Conservation (phyloP, 1,284 basidiomycete species). For the Golubevia sp. region DNA sequence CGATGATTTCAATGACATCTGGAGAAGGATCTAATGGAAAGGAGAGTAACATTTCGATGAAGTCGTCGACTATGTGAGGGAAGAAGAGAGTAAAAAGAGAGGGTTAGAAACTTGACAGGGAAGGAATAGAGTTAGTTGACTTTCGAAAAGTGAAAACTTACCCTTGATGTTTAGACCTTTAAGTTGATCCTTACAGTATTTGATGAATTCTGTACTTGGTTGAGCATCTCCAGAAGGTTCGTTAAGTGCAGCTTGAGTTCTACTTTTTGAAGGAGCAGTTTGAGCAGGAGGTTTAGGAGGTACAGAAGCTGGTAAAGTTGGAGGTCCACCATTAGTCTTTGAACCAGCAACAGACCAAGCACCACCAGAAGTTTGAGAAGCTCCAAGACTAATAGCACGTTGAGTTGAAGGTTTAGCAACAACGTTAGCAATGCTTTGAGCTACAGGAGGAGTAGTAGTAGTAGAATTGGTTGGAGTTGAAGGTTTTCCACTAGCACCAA, state of each 20-base stretch:
- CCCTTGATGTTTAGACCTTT: conserved; percentile 81
- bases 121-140: too few species aligned
- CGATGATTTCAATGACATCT: conserved; percentile 60
- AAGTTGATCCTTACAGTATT: conserved; percentile 85
- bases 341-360: conserved; percentile 17
- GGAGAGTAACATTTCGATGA: conserved; percentile 62
- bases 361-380: conserved; percentile 22
- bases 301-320: conserved; percentile 41
- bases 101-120: too few species aligned
- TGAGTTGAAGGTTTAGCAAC: conserved; percentile 21
- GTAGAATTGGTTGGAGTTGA: conserved; percentile 30
- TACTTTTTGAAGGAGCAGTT: conserved; percentile 4
- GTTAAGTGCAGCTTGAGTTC: conserved; percentile 3
- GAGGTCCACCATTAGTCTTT: conserved; percentile 19
- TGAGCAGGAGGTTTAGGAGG: conserved; percentile 61
- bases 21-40: conserved; percentile 58
- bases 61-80: conserved; percentile 47
- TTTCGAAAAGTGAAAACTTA: conserved; percentile 62
- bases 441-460: conserved; percentile 25
- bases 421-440: too few species aligned
- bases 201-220: conserved; percentile 85
- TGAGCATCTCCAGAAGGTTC: not conserved
- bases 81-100: not conserved
- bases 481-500: conserved; percentile 76
- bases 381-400: conserved; percentile 15